phyloP scores from a whole-genome alignment of 345 rosid genomes.

The Microthlaspi erraticum region DNA sequence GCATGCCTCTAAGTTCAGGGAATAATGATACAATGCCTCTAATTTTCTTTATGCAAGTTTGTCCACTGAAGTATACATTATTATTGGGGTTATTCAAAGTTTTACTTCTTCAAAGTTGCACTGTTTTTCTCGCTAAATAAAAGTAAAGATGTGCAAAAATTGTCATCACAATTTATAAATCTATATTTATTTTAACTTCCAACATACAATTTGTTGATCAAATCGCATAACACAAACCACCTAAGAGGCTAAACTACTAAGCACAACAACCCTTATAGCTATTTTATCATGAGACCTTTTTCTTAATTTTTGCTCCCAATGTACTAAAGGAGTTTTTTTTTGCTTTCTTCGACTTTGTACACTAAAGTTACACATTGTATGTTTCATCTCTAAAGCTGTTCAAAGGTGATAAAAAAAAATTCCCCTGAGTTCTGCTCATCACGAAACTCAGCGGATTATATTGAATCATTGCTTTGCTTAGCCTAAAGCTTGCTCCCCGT shows the following conservation, averaged over 20 bases:
- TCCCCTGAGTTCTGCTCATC: slow-evolving; percentile 61
- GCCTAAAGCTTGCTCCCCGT: slow-evolving; percentile 60
- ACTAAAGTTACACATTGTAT: slow-evolving; percentile 78
- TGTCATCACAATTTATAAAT: neutral
- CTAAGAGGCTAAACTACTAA: slow-evolving; percentile 31
- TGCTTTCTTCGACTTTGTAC: slow-evolving; percentile 45
- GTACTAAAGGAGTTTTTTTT: slow-evolving; percentile 1
- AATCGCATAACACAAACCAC: slow-evolving; percentile 32
- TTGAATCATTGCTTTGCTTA: slow-evolving; percentile 53
- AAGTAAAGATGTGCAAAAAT: neutral
- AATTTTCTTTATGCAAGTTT: too few species aligned
- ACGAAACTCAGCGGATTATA: slow-evolving; percentile 86
- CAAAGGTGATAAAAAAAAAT: slow-evolving; percentile 76
- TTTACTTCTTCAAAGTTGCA: too few species aligned
- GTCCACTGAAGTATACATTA: too few species aligned
- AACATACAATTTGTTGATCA: slow-evolving; percentile 34
- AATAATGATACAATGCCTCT: too few species aligned
- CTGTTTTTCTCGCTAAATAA: too few species aligned
- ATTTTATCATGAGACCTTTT: slow-evolving; percentile 7
- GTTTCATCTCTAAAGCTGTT: slow-evolving; percentile 77
- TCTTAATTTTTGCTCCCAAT: slow-evolving; percentile 19
- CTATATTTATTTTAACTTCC: slow-evolving; percentile 30
- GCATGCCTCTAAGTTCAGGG: slow-evolving; percentile 7
- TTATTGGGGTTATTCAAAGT: too few species aligned
- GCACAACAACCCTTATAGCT: slow-evolving; percentile 20